Percentiles rank a stretch among this genome's conserved stretches.
Evolutionary conservation across 441 rosid species (phyloP).

Genomic region (Pelargonium exstipulatum): DNA sequence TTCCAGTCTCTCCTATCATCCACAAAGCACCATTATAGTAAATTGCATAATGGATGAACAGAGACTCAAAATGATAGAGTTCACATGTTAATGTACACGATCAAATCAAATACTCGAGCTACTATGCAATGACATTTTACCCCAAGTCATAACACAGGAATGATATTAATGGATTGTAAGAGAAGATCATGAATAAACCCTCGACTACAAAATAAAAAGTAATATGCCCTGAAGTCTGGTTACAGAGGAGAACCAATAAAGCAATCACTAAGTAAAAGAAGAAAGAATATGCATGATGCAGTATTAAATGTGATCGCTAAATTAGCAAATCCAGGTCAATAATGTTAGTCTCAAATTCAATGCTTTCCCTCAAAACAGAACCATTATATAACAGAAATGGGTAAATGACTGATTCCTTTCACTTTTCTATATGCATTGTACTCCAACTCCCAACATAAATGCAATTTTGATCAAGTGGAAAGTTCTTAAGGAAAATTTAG

Average conservation of each 20-base stretch:
- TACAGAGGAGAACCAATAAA: too few species aligned
- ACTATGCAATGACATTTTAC: too few species aligned
- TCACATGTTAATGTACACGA: background rate
- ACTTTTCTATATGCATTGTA: background rate
- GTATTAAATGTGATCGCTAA: background rate
- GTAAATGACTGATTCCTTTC: background rate
- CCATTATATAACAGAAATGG: background rate
- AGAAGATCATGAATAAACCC: too few species aligned
- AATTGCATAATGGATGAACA: background rate
- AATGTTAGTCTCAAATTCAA: background rate
- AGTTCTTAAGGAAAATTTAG: background rate
- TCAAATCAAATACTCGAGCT: background rate
- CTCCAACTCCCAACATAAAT: background rate
- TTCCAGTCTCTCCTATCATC: conserved; percentile 78
- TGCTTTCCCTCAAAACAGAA: background rate
- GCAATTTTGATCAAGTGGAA: background rate
- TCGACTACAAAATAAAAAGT: too few species aligned
- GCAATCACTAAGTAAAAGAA: too few species aligned
- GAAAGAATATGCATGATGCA: too few species aligned
- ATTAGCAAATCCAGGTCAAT: background rate
- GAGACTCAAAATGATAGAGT: background rate
- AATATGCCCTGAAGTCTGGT: too few species aligned
- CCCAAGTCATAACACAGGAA: too few species aligned
- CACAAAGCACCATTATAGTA: conserved; percentile 16
- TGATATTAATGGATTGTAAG: too few species aligned